phyloP scores from a whole-genome alignment of 2,329 filamentous ascomycete genomes.

The Aspergillus brasiliensis region DNA sequence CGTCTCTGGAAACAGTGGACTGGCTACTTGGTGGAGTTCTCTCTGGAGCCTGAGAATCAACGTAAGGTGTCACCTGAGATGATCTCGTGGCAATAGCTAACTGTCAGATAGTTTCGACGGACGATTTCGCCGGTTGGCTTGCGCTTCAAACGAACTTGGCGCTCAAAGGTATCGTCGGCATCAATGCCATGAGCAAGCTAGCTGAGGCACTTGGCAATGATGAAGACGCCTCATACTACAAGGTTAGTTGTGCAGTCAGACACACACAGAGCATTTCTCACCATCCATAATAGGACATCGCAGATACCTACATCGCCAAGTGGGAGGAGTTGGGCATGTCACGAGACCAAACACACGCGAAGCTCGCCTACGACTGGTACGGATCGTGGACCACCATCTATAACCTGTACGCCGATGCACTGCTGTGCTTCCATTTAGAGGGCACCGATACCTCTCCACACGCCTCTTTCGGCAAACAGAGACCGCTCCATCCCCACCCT shows the following conservation, averaged over 20 bases:
- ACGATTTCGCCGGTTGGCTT: conserved; percentile 79
- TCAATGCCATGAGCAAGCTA: conserved; percentile 75
- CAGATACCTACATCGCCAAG: conserved; percentile 67
- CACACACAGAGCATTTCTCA: conserved; percentile 6
- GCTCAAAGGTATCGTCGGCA: conserved; percentile 80
- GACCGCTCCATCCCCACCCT: conserved; percentile 27
- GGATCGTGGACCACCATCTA: conserved; percentile 84
- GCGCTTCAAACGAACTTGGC: conserved; percentile 80
- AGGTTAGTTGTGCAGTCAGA: conserved; percentile 34
- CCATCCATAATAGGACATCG: conserved; percentile 51
- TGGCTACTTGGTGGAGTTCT: conserved; percentile 72
- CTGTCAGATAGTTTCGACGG: conserved; percentile 64
- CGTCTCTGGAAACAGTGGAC: conserved; percentile 76
- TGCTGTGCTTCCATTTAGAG: conserved; percentile 76
- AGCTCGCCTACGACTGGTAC: conserved; percentile 77
- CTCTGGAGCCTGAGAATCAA: conserved; percentile 73
- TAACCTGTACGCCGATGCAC: conserved; percentile 77
- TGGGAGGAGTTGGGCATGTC: conserved; percentile 75
- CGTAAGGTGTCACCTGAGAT: conserved; percentile 38
- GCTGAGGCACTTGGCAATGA: conserved; percentile 62
- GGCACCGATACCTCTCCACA: conserved; percentile 37
- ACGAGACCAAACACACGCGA: conserved; percentile 69
- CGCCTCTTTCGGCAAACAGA: conserved; percentile 21
- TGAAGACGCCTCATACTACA: conserved; percentile 60
- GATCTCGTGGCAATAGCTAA: conserved; percentile 19